phyloP scores from a whole-genome alignment of 768 basidiomycete species.

The Tremella yokohamensis region DNA sequence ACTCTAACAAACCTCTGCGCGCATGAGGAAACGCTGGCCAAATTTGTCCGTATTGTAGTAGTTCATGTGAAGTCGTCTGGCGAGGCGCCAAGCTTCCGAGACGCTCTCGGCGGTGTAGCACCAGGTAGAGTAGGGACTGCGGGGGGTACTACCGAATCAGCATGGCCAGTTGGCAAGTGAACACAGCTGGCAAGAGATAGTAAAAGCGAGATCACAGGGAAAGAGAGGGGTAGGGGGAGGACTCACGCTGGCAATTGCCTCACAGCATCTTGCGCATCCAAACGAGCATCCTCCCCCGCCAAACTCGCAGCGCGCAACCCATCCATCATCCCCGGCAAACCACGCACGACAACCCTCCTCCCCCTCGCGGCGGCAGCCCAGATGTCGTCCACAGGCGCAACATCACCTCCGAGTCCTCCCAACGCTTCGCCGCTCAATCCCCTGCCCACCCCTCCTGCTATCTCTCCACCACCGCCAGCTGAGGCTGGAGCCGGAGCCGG shows the following conservation, averaged over 20 bases:
- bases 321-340: neutral
- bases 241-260: constrained; percentile 9
- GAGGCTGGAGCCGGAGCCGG: neutral
- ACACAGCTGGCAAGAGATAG: neutral
- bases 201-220: neutral
- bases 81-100: constrained; percentile 1
- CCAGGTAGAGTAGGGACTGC: constrained; percentile 2
- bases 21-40: neutral
- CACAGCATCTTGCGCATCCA: constrained; percentile 5
- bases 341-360: neutral
- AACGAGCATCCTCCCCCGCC: neutral
- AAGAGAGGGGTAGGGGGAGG: neutral
- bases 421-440: neutral
- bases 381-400: too few species aligned
- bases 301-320: neutral
- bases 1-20: neutral
- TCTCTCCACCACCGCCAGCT: neutral
- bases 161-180: neutral
- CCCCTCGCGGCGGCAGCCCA: neutral
- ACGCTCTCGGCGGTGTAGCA: neutral
- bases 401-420: too few species aligned
- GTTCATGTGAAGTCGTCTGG: neutral
- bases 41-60: neutral
- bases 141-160: neutral
- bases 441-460: neutral